These are phyloP conservation scores for Penicillium sp. DNA, from an alignment of 2,329 filamentous ascomycete genomes.

Conservation along the genomic window DNA sequence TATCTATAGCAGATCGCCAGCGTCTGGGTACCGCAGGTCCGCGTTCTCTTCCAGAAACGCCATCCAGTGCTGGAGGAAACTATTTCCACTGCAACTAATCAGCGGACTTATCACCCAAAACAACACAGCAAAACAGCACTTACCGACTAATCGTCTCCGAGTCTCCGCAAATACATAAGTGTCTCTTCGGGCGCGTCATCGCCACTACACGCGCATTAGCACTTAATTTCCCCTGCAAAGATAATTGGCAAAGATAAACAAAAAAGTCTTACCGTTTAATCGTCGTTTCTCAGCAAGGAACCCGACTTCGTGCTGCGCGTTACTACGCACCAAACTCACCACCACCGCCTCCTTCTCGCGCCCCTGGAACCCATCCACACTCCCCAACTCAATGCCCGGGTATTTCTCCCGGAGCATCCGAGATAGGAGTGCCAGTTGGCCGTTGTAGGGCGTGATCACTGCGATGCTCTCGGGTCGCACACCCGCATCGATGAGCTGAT, in stretches of 20 bases:
- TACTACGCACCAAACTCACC: conserved; percentile 91
- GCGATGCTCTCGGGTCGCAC: conserved; percentile 83
- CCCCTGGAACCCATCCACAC: conserved; percentile 95
- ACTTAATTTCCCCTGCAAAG: neutral
- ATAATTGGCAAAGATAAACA: no score
- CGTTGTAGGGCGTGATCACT: conserved; percentile 94
- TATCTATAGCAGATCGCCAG: conserved; percentile 35
- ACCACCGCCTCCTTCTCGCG: conserved; percentile 95
- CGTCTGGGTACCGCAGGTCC: conserved; percentile 84
- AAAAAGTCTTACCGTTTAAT: conserved; percentile 71
- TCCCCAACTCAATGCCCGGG: conserved; percentile 88
- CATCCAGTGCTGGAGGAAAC: conserved; percentile 91
- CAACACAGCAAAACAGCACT: conserved; percentile 44
- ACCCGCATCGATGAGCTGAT: conserved; percentile 73
- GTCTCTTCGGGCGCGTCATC: conserved; percentile 92
- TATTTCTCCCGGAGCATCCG: conserved; percentile 75
- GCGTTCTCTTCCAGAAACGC: conserved; percentile 83
- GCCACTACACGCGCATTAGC: conserved; percentile 64
- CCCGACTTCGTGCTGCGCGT: conserved; percentile 81
- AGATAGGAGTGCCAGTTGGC: conserved; percentile 79
- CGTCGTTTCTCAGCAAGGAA: conserved; percentile 90
- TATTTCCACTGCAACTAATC: conserved; percentile 65
- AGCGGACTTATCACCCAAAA: neutral
- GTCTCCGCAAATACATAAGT: conserved; percentile 88
- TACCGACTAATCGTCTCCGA: conserved; percentile 89